phyloP scores from a whole-genome alignment of 2,329 filamentous ascomycete species.

The Fusarium neocosmosporiellum region DNA sequence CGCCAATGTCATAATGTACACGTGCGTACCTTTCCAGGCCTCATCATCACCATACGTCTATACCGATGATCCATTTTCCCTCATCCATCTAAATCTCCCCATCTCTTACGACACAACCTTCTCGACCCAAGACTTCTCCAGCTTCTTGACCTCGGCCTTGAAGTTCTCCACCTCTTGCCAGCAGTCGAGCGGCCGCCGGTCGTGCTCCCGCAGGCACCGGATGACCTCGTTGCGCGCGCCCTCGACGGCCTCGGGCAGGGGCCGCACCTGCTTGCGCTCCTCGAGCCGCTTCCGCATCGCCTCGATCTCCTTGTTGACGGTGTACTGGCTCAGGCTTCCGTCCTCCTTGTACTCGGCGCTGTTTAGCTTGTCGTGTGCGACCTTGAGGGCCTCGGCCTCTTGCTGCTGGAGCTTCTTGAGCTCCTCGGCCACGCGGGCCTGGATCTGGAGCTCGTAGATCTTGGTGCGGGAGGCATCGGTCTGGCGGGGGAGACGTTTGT shows the following conservation, averaged over 20 bases:
- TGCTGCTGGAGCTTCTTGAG: conserved; percentile 81
- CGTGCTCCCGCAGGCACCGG: conserved; percentile 83
- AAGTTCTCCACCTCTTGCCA: conserved; percentile 93
- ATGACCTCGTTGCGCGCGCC: conserved; percentile 81
- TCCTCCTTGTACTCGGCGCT: conserved; percentile 53
- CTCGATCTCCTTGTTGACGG: conserved; percentile 70
- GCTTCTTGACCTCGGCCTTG: conserved; percentile 85
- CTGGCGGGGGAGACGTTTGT: conserved; percentile 58
- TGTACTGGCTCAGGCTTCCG: conserved; percentile 52
- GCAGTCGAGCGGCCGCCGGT: conserved; percentile 90
- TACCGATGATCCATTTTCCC: conserved; percentile 16
- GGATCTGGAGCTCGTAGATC: conserved; percentile 86
- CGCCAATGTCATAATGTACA: conserved; percentile 49
- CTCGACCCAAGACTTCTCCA: conserved; percentile 91
- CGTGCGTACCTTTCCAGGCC: conserved; percentile 24
- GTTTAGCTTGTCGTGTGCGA: conserved; percentile 74
- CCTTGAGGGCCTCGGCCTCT: conserved; percentile 75
- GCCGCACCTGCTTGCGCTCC: conserved; percentile 71
- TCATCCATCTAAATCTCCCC: conserved; percentile 5
- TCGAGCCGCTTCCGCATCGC: conserved; percentile 69
- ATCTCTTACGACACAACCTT: conserved; percentile 70
- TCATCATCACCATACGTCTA: conserved; percentile 32
- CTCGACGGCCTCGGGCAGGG: conserved; percentile 78
- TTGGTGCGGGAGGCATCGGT: conserved; percentile 89
- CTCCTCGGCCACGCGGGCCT: conserved; percentile 86